Evolutionary conservation across 129 eudicot genomes (phyloP), one percentile per base, ranked within the genome.

Genomic region (Helianthus tuberosus): DNA sequence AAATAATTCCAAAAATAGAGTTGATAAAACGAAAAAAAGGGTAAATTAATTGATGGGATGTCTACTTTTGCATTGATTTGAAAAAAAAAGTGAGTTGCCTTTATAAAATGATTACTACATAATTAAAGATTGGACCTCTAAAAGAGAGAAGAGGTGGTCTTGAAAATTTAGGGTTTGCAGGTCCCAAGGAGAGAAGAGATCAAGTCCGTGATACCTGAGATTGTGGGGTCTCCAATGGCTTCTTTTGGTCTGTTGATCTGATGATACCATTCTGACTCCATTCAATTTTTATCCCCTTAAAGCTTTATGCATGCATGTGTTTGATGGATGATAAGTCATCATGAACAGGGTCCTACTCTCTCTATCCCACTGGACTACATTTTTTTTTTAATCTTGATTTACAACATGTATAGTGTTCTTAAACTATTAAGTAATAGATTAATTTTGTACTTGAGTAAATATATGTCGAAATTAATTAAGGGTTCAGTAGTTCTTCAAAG

Each of bases 61-160:
- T 79, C 73, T 68, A 44, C 52, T 74, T 47, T 60, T 62, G 38
- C n/a, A 14, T 51, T 69, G 84, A 66, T 49, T 51, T 57, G 61
- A 36, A 63, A 39, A 75, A 81, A 75, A 81, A 84, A 78, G 85
- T 6, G 44, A 29, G 71, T 73, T 57, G 67, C 80, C 87, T 79
- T 84, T 84, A 81, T 73, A 87, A 82, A 82, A 87, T 87, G 87
- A 87, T 87, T 87, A 87, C 87, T 62, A 64, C 81, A 87, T 84
- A 84, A 87, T 87, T 87, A 84, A 69, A 77, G 80, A 79, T 72
- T 79, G 77, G 77, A 78, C 77, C 69, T 47, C 52, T 65, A 71
- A 71, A 68, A 64, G 47, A 61, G 52, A 43, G 36, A 43, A 43
- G 47, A 43, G 47, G 47, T 43, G 47, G 44, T 76, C 13, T 55